These are phyloP conservation scores for Leccinum longicurvipes DNA, from an alignment of 768 basidiomycete species.

Conservation along the genomic window DNA sequence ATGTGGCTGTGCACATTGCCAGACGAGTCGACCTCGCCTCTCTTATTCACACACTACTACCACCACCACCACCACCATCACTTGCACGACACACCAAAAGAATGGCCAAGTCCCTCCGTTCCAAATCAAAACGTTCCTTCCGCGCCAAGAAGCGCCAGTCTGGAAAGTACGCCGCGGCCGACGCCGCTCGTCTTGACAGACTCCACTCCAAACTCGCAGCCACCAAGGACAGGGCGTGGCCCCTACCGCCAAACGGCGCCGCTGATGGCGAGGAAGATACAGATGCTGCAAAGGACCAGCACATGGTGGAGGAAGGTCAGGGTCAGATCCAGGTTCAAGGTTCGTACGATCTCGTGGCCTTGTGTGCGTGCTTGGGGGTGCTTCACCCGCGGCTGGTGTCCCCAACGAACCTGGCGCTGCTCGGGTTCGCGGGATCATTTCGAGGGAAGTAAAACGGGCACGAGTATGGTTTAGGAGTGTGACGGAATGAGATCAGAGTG, in stretches of 20 bases:
- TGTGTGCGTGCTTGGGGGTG: conserved; percentile 47
- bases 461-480: not conserved
- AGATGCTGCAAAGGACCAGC: conserved; percentile 23
- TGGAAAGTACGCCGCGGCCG: conserved; percentile 72
- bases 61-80: not conserved
- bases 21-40: no score
- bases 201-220: conserved; percentile 64
- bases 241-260: not conserved
- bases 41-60: not conserved
- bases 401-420: conserved; percentile 36
- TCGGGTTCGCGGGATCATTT: not conserved
- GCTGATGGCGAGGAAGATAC: not conserved
- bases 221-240: conserved; percentile 36
- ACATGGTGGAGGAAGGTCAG: conserved; percentile 27
- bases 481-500: not conserved
- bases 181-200: conserved; percentile 73
- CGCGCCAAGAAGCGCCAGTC: conserved; percentile 73
- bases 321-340: conserved; percentile 39
- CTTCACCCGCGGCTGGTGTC: conserved; percentile 50
- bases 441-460: not conserved
- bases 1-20: conserved; percentile 8
- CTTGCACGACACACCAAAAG: no score
- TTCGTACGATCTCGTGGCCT: conserved; percentile 43
- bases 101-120: conserved; percentile 81
- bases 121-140: conserved; percentile 76